Evolutionary conservation across 2,329 filamentous ascomycete species (phyloP), one percentile per base, ranked within the genome.

Genomic region (Epichloe coenophiala): DNA sequence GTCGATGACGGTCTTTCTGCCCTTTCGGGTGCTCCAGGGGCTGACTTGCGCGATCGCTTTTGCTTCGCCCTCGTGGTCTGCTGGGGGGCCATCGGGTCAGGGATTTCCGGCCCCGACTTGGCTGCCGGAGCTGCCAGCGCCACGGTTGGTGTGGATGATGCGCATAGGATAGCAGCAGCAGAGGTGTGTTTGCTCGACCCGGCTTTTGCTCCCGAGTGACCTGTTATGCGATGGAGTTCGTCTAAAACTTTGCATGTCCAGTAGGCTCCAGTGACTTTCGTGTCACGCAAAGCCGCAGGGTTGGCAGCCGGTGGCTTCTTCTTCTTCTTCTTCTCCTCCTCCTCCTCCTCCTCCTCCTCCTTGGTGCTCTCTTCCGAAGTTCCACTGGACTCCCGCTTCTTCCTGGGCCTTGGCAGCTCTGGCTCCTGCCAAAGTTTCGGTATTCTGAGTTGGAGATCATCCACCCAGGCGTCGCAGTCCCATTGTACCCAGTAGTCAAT

Each of bases 401-500:
- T 69, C 57, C 64, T 67, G 15, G 56, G 58, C 57, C 71, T 74
- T 45, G 67, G 65, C 51, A 68, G 71, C 45, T 73, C 71, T 0
- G 72, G 71, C 0, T 73, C 73, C 51, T 77, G 65, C 80, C 80
- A 84, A 4, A 84, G 67, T 45, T 75, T 72, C 2, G 79, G 76
- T 51, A 81, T 74, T 49, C 77, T 75, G 47, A 67, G 65, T 53
- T 76, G 78, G 49, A 87, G 61, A 58, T 86, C 80, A 9, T 72
- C 64, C 1, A 87, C 82, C 83, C 83, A 88, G 4, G 78, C 78
- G 57, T 88, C 84, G 53, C 83, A 87, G 59, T 87, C 83, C 82
- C 82, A 86, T 55, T 84, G 74, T 1, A 88, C 74, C 78, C 83
- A 86, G 54, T 82, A 85, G 64, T 88, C 84, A 49, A 88, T 83